These are phyloP conservation scores for Beauveria medogensis DNA, from an alignment of 2,329 filamentous ascomycete species.

Conservation along the genomic window DNA sequence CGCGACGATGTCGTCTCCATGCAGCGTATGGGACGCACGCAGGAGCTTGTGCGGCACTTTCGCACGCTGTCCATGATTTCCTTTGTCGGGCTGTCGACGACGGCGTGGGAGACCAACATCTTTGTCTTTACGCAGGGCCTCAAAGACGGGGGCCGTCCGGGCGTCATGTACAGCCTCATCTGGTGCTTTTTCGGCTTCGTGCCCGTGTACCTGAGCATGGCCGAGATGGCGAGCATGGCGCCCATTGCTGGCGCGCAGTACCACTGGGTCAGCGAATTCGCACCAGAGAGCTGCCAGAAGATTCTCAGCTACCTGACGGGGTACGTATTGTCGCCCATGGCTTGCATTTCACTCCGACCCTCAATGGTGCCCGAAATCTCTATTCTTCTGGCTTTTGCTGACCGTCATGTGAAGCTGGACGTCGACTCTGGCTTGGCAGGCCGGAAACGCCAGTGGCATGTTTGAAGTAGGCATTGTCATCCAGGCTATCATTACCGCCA, in stretches of 20 bases:
- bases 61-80: slow-evolving; percentile 10
- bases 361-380: too few relatives aligned
- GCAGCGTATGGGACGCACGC: slow-evolving; percentile 10
- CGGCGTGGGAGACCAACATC: slow-evolving; percentile 9
- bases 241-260: slow-evolving; percentile 18
- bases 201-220: slow-evolving; percentile 15
- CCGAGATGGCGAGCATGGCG: slow-evolving; percentile 17
- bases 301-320: slow-evolving; percentile 11
- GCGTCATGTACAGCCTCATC: slow-evolving; percentile 8
- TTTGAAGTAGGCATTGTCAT: slow-evolving; percentile 13
- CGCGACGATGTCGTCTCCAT: not conserved
- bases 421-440: slow-evolving; percentile 15
- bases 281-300: slow-evolving; percentile 9
- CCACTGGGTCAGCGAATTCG: slow-evolving; percentile 16
- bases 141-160: slow-evolving; percentile 10
- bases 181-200: slow-evolving; percentile 10
- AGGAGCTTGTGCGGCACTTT: slow-evolving; percentile 10
- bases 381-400: too few relatives aligned
- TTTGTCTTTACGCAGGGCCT: slow-evolving; percentile 9
- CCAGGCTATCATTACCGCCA: slow-evolving; percentile 13
- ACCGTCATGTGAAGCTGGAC: slow-evolving; percentile 9
- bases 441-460: slow-evolving; percentile 13
- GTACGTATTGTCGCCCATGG: not conserved
- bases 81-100: slow-evolving; percentile 5
- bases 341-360: rapidly evolving